Evolutionary conservation across 441 rosid genomes (phyloP), one percentile per base, ranked within the genome.

Genomic region (Eutrema salsugineum): DNA sequence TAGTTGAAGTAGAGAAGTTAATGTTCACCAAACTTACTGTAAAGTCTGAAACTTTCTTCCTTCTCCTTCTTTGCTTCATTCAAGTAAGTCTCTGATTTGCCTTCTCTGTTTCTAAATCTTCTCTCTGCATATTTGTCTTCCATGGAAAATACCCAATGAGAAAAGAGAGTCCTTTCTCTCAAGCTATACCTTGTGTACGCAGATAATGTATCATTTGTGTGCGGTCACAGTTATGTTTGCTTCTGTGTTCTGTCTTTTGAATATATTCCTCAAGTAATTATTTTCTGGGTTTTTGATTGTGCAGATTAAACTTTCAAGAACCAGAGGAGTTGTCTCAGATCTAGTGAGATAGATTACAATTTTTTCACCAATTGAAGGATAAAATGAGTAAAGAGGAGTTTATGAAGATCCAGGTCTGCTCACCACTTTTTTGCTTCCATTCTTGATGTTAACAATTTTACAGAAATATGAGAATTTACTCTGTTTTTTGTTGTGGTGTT

Each of bases 311-410:
- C 12, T 22, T 47, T 56, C 71, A 76, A 57, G 71, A 56, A 47
- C 35, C 28, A 48, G 40, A 22, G 36, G 14, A 55, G 22, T 47
- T 70, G 77, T 76, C 49, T 77, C 87, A 86, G 91, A 87, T 89
- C 91, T 79, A 65, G 70, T 38, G 50, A 51, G 9, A 68, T 51
- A 60, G 12, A 50, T 68, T 74, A 22, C 3, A 54, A 66, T 20
- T 65, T 56, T 54, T 3, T 20, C 11, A 27, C 22, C 46, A 66
- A 16, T 64, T 61, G 36, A 40, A 57, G 39, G 28, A 12, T 28
- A 70, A 79, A 46, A 93, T 93, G 98, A 93, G 91, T 86, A 91
- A 91, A 84, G 98, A 93, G 74, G 98, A 93, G 94, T 79, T 93
- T 76, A 84, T 93, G 94, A 93, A 91, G 89, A 86, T 91, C 84